Percentiles rank a stretch among this genome's conserved stretches.
These are phyloP conservation scores for Dionaea muscipula DNA, from an alignment of 179 eudicot genomes.

Conservation along the genomic window DNA sequence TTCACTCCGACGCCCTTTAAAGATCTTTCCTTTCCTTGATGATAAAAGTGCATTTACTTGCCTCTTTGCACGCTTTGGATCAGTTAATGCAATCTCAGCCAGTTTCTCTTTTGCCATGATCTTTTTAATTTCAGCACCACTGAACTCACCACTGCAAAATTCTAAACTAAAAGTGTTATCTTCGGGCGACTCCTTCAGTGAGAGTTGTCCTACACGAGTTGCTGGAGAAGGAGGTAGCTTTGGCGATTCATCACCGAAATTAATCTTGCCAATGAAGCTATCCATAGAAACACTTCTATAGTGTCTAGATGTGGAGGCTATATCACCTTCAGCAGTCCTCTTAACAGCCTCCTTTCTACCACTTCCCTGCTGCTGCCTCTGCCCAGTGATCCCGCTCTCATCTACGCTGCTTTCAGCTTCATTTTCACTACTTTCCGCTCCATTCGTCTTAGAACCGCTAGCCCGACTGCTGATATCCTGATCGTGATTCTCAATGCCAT, in stretches of 20 bases:
- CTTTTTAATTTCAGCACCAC: constrained; percentile 78
- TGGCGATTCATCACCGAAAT: constrained; percentile 58
- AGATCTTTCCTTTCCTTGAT: not conserved
- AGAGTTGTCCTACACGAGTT: constrained; percentile 43
- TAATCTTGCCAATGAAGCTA: constrained; percentile 65
- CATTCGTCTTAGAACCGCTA: constrained; percentile 76
- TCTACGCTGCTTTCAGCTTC: constrained; percentile 74
- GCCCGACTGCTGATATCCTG: constrained; percentile 73
- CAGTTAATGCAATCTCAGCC: constrained; percentile 67
- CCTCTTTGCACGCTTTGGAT: constrained; percentile 96
- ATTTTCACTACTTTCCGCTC: constrained; percentile 83
- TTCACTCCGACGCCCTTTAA: not conserved
- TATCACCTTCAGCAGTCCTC: constrained; percentile 53
- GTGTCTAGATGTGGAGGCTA: constrained; percentile 62
- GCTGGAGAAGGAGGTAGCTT: constrained; percentile 63
- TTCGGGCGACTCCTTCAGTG: constrained; percentile 51
- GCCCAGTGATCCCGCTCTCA: constrained; percentile 47
- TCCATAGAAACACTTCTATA: constrained; percentile 84
- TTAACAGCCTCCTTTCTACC: constrained; percentile 45
- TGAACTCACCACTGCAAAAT: constrained; percentile 81
- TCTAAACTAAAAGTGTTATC: constrained; percentile 57
- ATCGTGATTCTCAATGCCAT: constrained; percentile 46
- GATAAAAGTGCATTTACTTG: constrained; percentile 6
- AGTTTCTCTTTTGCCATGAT: constrained; percentile 91
- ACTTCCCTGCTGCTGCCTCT: constrained; percentile 16